Evolutionary conservation across 345 rosid species (phyloP), one percentile per base, ranked within the genome.

Genomic region (Populus ilicifolia): DNA sequence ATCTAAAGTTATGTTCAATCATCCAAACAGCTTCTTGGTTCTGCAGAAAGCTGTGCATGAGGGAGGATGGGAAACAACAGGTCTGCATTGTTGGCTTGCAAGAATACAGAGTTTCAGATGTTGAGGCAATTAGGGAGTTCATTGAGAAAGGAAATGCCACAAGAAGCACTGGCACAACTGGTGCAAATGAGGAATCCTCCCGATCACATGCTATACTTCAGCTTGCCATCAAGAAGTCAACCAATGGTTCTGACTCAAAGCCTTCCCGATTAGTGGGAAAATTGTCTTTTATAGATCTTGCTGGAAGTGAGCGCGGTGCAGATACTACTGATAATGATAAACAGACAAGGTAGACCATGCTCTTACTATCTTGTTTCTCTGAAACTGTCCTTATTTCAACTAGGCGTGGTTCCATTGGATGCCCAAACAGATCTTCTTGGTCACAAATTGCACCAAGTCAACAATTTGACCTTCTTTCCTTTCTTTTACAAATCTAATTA

Each of bases 291-390:
- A 90, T 90, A 69, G 91, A 88, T 77, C 88, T 90, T 74, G 94
- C 89, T 48, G 94, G 92, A 64, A 90, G 92, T 80, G 94, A 90
- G 83, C 89, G 90, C 4, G 94, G 94, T 65, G 92, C 92, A 38
- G 94, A 90, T 84, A 90, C 94, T 20, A 90, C 89, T 50, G 94
- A 90, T 66, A 90, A 89, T 84, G 90, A 90, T 78, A 87, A 89
- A 78, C 90, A 85, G 56, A 90, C 94, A 25, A 88, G 94, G 94
- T 90, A 75, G 16, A 27, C 30, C 23, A 23, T 48, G 11, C n/a
- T 73, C 67, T 23, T 12, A 39, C n/a, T 36, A 30, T 21, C 12
- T 52, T 50, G 62, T 35, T 52, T 64, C 9, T 35, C 23, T 65
- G 36, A 56, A 46, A 61, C 38, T 38, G 41, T 46, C 69, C 43